These are phyloP conservation scores for Gossypium gossypioides DNA, from an alignment of 441 rosid species.

Conservation along the genomic window DNA sequence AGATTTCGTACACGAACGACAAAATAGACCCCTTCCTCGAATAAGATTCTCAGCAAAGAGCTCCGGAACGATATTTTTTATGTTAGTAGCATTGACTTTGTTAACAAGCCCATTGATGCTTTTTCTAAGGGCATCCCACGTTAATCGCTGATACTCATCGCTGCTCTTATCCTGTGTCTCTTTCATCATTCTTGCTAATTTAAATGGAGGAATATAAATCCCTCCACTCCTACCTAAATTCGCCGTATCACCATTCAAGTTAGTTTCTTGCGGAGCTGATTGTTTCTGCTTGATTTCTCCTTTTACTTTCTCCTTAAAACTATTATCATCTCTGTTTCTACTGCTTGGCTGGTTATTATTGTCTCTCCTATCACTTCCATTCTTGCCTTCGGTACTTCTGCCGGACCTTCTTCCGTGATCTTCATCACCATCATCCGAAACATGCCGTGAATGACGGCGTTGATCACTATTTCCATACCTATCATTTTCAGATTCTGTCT, in stretches of 20 bases:
- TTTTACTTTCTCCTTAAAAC: constrained; percentile 24
- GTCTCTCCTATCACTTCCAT: constrained; percentile 23
- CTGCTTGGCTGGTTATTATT: constrained; percentile 8
- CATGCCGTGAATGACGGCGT: constrained; percentile 22
- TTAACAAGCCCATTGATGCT: constrained; percentile 85
- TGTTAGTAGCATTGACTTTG: constrained; percentile 76
- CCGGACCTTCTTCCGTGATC: not conserved
- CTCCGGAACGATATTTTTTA: constrained; percentile 77
- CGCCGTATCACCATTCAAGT: constrained; percentile 24
- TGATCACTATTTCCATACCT: constrained; percentile 17
- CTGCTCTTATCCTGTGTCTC: constrained; percentile 81
- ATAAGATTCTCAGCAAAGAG: constrained; percentile 77
- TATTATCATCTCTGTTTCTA: constrained; percentile 24
- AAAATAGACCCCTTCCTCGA: constrained; percentile 79
- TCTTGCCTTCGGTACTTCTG: constrained; percentile 18
- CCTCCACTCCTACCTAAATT: constrained; percentile 64
- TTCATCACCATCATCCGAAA: constrained; percentile 15
- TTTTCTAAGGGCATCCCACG: constrained; percentile 94
- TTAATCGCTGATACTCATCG: constrained; percentile 66
- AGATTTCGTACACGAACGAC: constrained; percentile 86
- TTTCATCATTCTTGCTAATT: constrained; percentile 78
- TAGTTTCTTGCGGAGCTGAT: constrained; percentile 26
- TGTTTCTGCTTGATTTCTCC: constrained; percentile 21
- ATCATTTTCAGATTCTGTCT: constrained; percentile 25
- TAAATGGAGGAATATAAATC: constrained; percentile 82